These are phyloP conservation scores for Aspergillus conjunctus DNA, from an alignment of 495 filamentous ascomycete genomes.

Conservation along the genomic window DNA sequence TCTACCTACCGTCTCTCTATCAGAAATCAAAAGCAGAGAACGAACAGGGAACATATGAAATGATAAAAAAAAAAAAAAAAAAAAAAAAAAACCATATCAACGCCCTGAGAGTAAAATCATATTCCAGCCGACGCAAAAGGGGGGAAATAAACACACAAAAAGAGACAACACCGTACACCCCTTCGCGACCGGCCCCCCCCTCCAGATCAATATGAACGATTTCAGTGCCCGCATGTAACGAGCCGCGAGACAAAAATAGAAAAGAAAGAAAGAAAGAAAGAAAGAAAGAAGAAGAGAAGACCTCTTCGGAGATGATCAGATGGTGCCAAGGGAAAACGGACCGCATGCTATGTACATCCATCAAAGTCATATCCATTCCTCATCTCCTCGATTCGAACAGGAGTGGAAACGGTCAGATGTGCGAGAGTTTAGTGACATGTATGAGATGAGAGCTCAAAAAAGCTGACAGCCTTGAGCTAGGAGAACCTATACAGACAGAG, in stretches of 20 bases:
- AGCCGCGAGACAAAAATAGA: no score
- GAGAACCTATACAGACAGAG: conserved; percentile 23
- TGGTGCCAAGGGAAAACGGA: conserved; percentile 22
- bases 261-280: conserved; percentile 19
- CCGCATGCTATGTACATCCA: conserved; percentile 34
- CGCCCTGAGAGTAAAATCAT: conserved; percentile 18
- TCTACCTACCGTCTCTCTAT: conserved; percentile 18
- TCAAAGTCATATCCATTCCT: conserved; percentile 28
- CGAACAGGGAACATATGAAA: not conserved
- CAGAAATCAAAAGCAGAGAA: conserved; percentile 15
- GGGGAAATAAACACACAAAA: no score
- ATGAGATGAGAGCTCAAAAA: not conserved
- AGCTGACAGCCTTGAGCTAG: conserved; percentile 2
- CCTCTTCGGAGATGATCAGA: conserved; percentile 8
- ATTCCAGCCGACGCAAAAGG: conserved; percentile 15
- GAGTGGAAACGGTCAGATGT: conserved; percentile 1
- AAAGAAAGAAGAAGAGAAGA: conserved; percentile 5
- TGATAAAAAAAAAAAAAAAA: not conserved
- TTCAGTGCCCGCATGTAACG: not conserved
- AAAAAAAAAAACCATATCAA: conserved; percentile 2
- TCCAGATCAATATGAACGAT: conserved; percentile 24
- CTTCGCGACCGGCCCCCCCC: conserved; percentile 24
- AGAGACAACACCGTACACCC: conserved; percentile 33
- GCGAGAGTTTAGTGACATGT: conserved; percentile 11
- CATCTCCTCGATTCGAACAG: conserved; percentile 13